These are phyloP conservation scores for Pseudomassariella vexata DNA, from an alignment of 2,329 filamentous ascomycete species.

Conservation along the genomic window DNA sequence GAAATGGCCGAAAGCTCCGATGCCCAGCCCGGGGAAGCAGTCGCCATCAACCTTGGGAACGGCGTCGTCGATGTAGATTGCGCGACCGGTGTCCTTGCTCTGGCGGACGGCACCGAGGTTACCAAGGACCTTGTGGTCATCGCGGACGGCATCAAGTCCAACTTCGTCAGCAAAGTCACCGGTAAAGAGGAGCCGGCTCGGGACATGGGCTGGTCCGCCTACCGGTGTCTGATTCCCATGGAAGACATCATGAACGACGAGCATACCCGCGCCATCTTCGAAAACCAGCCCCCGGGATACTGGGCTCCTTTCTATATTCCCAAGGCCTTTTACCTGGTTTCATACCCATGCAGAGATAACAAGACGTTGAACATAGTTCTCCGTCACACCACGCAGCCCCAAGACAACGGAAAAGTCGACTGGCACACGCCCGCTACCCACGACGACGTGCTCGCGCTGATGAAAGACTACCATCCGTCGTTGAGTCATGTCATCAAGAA, in stretches of 20 bases:
- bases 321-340: slow-evolving; percentile 7
- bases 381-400: slow-evolving; percentile 6
- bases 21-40: slow-evolving; percentile 1
- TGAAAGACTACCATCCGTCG: slow-evolving; percentile 7
- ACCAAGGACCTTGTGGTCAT: slow-evolving; percentile 21
- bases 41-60: slow-evolving; percentile 2
- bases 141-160: slow-evolving; percentile 17
- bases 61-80: slow-evolving; percentile 7
- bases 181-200: slow-evolving; percentile 2
- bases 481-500: slow-evolving; percentile 7
- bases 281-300: slow-evolving; percentile 3
- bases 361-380: slow-evolving; percentile 7
- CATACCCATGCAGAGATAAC: slow-evolving; percentile 6
- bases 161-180: slow-evolving; percentile 5
- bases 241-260: slow-evolving; percentile 4
- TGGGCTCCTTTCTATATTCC: slow-evolving; percentile 8
- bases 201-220: slow-evolving; percentile 8
- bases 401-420: slow-evolving; percentile 1
- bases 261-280: slow-evolving; percentile 3
- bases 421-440: slow-evolving; percentile 7
- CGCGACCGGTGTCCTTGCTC: slow-evolving; percentile 2
- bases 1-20: slow-evolving; percentile 4
- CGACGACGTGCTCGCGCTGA: slow-evolving; percentile 5
- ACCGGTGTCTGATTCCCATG: slow-evolving; percentile 11
- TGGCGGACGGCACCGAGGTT: slow-evolving; percentile 4